These are phyloP conservation scores for Populus trichocarpa DNA, from an alignment of 441 rosid species.

Conservation along the genomic window DNA sequence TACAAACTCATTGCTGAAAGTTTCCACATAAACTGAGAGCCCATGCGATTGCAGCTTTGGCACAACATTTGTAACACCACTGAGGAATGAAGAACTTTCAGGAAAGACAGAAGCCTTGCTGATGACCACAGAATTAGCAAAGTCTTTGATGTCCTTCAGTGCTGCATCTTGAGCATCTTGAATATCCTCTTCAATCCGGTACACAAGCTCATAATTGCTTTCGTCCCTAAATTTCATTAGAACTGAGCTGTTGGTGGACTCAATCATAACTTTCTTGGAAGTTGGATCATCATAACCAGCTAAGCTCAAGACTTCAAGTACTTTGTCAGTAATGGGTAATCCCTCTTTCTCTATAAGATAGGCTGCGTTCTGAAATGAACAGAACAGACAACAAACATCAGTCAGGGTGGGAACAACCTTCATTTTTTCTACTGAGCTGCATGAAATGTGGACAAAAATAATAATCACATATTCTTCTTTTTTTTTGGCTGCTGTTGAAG, in stretches of 20 bases:
- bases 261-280: conserved; percentile 57
- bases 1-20: conserved; percentile 67
- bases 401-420: not conserved
- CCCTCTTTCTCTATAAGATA: conserved; percentile 56
- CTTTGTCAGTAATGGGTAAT: conserved; percentile 37
- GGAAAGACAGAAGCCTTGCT: conserved; percentile 50
- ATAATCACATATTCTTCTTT: not conserved
- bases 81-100: conserved; percentile 21
- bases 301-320: conserved; percentile 41
- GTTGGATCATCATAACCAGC: conserved; percentile 49
- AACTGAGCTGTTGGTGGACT: conserved; percentile 65
- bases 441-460: not conserved
- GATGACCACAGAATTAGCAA: conserved; percentile 64
- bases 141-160: conserved; percentile 46
- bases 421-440: not conserved
- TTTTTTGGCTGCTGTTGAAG: too few species aligned
- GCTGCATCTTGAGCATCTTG: conserved; percentile 41
- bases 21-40: conserved; percentile 56
- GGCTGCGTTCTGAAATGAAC: conserved; percentile 50
- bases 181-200: conserved; percentile 55
- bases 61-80: conserved; percentile 38
- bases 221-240: conserved; percentile 49
- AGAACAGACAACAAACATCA: not conserved
- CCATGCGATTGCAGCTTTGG: conserved; percentile 33
- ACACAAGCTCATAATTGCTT: conserved; percentile 46